phyloP scores from a whole-genome alignment of 108 stramenopile species.

The Nitzschia sp. region DNA sequence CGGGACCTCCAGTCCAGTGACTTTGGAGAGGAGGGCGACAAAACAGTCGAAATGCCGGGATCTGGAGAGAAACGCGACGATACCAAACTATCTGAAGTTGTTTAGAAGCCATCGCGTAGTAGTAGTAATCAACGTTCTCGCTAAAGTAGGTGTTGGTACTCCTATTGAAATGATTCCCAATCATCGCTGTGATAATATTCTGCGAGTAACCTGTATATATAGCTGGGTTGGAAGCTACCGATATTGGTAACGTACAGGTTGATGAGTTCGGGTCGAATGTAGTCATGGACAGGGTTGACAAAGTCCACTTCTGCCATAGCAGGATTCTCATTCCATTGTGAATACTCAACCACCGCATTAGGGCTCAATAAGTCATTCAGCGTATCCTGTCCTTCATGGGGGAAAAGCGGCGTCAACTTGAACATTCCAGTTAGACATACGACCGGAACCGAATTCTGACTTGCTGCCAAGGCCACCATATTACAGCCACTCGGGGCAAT shows the following conservation, averaged over 20 bases:
- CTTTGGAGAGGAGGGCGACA: conserved; percentile 2
- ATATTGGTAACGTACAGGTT: conserved; percentile 94
- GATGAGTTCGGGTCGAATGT: conserved; percentile 92
- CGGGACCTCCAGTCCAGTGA: conserved; percentile 15
- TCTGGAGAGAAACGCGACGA: not conserved
- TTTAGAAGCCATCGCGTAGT: not conserved
- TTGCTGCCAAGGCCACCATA: conserved; percentile 92
- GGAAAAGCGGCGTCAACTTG: conserved; percentile 97
- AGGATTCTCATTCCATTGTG: conserved; percentile 11
- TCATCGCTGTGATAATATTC: conserved; percentile 96
- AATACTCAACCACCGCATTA: conserved; percentile 37
- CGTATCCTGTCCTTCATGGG: conserved; percentile 95
- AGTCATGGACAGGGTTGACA: conserved; percentile 94
- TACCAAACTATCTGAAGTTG: conserved; percentile 15
- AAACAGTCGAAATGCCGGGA: conserved; percentile 1
- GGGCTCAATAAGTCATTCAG: conserved; percentile 86
- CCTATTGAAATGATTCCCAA: conserved; percentile 73
- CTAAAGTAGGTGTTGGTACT: not conserved
- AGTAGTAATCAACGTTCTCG: too few relatives aligned
- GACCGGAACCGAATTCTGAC: conserved; percentile 91
- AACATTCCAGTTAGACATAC: conserved; percentile 94
- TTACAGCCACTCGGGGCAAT: conserved; percentile 90
- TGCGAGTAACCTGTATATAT: conserved; percentile 91
- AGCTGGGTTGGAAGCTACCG: conserved; percentile 95
- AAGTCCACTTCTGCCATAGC: conserved; percentile 69